Base-by-base conservation (phyloP, 2,329 filamentous ascomycete species). In the Sporothrix humicola region DNA sequence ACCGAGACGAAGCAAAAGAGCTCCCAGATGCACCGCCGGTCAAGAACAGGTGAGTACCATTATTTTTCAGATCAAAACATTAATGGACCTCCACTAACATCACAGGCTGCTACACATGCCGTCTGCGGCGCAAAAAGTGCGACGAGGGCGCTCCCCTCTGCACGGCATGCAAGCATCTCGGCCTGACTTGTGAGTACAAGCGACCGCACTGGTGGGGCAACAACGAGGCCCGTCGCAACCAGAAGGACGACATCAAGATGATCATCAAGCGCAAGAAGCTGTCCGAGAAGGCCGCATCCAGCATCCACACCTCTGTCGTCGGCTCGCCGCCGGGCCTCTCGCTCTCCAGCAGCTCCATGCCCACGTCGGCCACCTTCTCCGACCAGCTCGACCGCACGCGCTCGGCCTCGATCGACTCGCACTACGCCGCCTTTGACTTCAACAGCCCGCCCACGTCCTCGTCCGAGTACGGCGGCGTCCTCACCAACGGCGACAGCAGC, bases 211-310 rank as follows among this genome's bases (percentile, higher is more conserved):
- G 96, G 96, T 99, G 96, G 96, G 93, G 92, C 84, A 98, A 96
- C 86, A 92, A 93, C 80, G 94, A 97, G 76, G 90, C 92, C 80
- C 88, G 96, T 78, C 90, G 92, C 78, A 85, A 91, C 73, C 94
- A 98, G 82, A 99, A 98, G 85, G 96, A 98, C 81, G 86, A 91
- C 78, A 97, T 99, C 87, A 99, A 99, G 88, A 92, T 92, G 83
- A 93, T 95, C 83, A 98, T 99, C 87, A 98, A 97, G 89, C 90
- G 92, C 81, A 98, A 96, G 81, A 98, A 98, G 88, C 87, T 97
- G 77, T 91, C 91, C 37, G 95, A 98, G 84, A 97, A 97, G 89
- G 52, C 66, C 66, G 66, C 66, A 13, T 69, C 66, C 7, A 20
- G 58, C 66, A 61, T 61, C 42, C 69, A 72, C 66, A 56, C 87